Evolutionary conservation across 2,329 filamentous ascomycete species (phyloP), one percentile per base, ranked within the genome.

Genomic region (Rhinocladiella mackenziei): DNA sequence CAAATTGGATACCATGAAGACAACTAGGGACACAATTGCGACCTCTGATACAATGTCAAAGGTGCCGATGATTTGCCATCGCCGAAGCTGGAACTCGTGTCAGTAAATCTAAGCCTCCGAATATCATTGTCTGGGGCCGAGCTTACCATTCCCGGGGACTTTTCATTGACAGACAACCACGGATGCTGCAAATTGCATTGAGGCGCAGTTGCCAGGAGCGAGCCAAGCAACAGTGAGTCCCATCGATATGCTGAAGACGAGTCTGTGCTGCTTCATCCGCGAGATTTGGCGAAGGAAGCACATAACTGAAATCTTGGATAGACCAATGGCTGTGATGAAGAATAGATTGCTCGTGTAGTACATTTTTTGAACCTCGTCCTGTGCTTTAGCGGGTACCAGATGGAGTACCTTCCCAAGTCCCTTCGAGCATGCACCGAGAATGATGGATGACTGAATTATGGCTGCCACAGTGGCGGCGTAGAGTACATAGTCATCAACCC

Each of bases 351-450:
- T 56, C 23, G 45, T 45, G 44, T 60, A 60, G 29, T 48, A 51
- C 45, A 48, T 48, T 37, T 50, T 50, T 45, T 58, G 45, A 22
- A 54, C 44, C 4, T 44, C 13, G 18, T 29, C 29, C 18, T 56
- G 34, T 25, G 32, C 36, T 26, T 43, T 17, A 3, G 17, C 18
- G 20, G 29, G 37, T 5, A 58, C 22, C 6, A 66, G 45, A 18
- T 55, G 42, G 6, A 61, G 59, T n/a, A 61, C 59, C 14, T 58
- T 65, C 4, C 63, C 63, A 17, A 65, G 59, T 6, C 63, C 63
- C 23, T 55, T 55, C 3, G 60, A 59, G 8, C 55, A 59, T 1
- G 56, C 56, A 17, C 53, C 55, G 25, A 65, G 64, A 0, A 65
- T 18, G 2, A 65, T 34, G 7, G 55, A 53, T 5, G 60, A 60